A percentile compares a stretch with the other conserved stretches of the same genome.
Evolutionary conservation across 768 basidiomycete genomes (phyloP).

Genomic region (Boletus rubropictus): DNA sequence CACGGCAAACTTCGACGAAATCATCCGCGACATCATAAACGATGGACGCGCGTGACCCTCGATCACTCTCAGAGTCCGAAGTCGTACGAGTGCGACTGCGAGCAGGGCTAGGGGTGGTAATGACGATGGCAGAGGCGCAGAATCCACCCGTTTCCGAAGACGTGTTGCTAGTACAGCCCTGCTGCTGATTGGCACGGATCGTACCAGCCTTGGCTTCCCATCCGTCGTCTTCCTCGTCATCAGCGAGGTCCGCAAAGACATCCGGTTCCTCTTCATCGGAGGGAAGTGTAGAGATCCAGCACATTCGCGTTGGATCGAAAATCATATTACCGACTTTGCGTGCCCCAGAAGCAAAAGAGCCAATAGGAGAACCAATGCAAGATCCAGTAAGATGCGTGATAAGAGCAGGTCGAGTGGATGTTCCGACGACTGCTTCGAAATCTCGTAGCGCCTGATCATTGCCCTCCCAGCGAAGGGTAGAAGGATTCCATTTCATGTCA

Average conservation of each 20-base stretch:
- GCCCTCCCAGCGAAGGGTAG: slow-evolving; percentile 89
- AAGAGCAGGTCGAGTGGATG: slow-evolving; percentile 87
- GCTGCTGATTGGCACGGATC: slow-evolving; percentile 59
- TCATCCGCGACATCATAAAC: slow-evolving; percentile 72
- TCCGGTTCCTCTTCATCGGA: slow-evolving; percentile 93
- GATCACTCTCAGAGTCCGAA: slow-evolving; percentile 68
- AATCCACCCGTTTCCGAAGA: slow-evolving; percentile 25
- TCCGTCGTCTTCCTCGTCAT: slow-evolving; percentile 74
- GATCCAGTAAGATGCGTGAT: slow-evolving; percentile 92
- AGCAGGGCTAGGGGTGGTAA: slow-evolving; percentile 53
- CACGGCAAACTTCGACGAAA: slow-evolving; percentile 64
- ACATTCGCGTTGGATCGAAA: slow-evolving; percentile 92
- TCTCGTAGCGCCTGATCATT: slow-evolving; percentile 89
- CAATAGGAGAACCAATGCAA: slow-evolving; percentile 74
- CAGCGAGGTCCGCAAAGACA: slow-evolving; percentile 88
- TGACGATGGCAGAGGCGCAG: slow-evolving; percentile 23
- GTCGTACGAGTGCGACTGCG: slow-evolving; percentile 58
- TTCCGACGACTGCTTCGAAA: slow-evolving; percentile 76
- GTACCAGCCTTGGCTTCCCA: slow-evolving; percentile 77
- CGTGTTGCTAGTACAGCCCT: slow-evolving; percentile 27
- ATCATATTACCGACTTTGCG: slow-evolving; percentile 97
- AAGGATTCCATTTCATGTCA: slow-evolving; percentile 97
- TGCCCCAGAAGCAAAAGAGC: slow-evolving; percentile 69
- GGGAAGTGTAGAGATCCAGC: slow-evolving; percentile 83
- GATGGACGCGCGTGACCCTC: slow-evolving; percentile 75